Conservation (phyloP, 805 yeast species). For the Candida hungchunana region DNA sequence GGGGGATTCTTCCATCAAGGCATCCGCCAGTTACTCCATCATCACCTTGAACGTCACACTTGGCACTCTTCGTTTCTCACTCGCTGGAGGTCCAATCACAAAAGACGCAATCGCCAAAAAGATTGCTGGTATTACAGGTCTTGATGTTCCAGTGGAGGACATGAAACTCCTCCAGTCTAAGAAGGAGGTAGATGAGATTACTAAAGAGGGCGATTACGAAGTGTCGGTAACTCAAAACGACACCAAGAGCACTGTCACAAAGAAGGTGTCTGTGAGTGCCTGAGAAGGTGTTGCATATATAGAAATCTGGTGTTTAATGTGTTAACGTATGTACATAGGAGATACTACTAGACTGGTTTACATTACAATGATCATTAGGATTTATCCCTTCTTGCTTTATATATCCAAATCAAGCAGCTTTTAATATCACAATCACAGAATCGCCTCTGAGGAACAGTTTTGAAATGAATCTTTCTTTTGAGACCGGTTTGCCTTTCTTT, state of each 20-base stretch:
- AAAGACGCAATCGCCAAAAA: conserved; percentile 11
- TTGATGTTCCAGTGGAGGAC: conserved; percentile 19
- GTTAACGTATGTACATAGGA: background rate
- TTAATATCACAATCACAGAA: conserved; percentile 80
- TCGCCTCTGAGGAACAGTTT: conserved; percentile 95
- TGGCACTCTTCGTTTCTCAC: conserved; percentile 11
- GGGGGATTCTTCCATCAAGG: conserved; percentile 4
- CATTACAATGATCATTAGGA: too few species aligned
- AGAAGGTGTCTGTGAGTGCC: conserved; percentile 15
- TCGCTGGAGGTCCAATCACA: conserved; percentile 7
- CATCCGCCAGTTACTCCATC: conserved; percentile 19
- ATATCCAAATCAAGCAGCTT: conserved; percentile 28
- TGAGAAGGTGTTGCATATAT: conserved; percentile 5
- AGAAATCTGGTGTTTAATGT: background rate
- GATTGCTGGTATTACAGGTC: conserved; percentile 12
- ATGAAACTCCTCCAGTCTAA: conserved; percentile 7
- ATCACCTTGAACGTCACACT: conserved; percentile 21
- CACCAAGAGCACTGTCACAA: conserved; percentile 11
- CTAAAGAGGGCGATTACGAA: conserved; percentile 16
- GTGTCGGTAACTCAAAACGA: conserved; percentile 17
- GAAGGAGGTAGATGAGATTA: conserved; percentile 11
- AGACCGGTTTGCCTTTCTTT: conserved; percentile 60
- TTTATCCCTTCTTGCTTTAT: too few species aligned
- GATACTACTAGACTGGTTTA: too few species aligned
- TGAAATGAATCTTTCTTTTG: conserved; percentile 75